phyloP scores from a whole-genome alignment of 2,329 filamentous ascomycete genomes.

The Talaromyces marneffei region DNA sequence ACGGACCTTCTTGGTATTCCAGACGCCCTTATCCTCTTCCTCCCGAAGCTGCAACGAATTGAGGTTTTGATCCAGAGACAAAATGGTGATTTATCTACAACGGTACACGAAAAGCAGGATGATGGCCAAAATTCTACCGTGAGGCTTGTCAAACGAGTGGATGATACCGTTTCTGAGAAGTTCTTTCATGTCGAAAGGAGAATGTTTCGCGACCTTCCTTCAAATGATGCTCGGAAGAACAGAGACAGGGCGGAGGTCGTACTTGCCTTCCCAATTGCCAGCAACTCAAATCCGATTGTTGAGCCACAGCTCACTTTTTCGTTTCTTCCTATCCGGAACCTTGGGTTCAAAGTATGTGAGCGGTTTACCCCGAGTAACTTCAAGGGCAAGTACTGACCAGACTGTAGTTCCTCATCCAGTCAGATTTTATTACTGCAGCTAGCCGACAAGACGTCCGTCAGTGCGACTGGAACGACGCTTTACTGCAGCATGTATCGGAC shows the following conservation, averaged over 20 bases:
- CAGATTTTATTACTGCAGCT: neutral
- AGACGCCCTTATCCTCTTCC: neutral
- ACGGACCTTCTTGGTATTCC: neutral
- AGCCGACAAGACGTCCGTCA: neutral
- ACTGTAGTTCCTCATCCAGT: neutral
- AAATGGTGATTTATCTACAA: neutral
- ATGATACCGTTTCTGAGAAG: neutral
- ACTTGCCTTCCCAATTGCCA: constrained; percentile 1
- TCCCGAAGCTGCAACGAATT: neutral
- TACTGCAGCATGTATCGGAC: neutral
- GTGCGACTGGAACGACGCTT: neutral
- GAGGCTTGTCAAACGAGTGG: neutral
- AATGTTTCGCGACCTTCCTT: neutral
- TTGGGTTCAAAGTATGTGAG: neutral
- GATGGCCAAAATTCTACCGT: neutral
- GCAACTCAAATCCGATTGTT: constrained; percentile 28
- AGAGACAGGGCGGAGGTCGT: neutral
- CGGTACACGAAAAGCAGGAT: neutral
- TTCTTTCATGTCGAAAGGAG: neutral
- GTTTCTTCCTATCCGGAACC: neutral
- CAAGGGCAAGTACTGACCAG: neutral
- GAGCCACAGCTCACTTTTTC: constrained; percentile 15
- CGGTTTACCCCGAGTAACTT: neutral
- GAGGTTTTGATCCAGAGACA: neutral
- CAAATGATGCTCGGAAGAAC: neutral